phyloP scores from a whole-genome alignment of 192 early-diverging fungal species.

The Chytriomyces sp. region DNA sequence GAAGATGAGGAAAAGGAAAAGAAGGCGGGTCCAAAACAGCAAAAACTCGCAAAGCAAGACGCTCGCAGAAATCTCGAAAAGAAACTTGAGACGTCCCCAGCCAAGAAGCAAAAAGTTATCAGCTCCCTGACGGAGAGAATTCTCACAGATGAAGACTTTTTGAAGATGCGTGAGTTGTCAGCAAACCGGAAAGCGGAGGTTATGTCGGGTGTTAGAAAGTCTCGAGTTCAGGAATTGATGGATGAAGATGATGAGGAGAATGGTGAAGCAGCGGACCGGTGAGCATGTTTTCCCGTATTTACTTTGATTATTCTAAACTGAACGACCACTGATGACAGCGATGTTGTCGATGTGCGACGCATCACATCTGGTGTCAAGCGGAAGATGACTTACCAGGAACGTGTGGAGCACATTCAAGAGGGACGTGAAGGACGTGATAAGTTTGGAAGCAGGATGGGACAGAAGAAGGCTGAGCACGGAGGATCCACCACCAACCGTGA shows the following conservation, averaged over 20 bases:
- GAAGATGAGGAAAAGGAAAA: constrained; percentile 56
- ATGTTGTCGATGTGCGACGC: constrained; percentile 50
- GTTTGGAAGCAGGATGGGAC: constrained; percentile 84
- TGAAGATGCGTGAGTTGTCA: constrained; percentile 77
- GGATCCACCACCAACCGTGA: constrained; percentile 86
- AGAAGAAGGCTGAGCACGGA: constrained; percentile 66
- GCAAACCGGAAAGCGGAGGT: constrained; percentile 65
- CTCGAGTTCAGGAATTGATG: constrained; percentile 35
- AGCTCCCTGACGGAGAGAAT: constrained; percentile 54
- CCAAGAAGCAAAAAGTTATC: constrained; percentile 46
- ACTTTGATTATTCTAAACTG: background rate
- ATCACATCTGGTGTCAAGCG: constrained; percentile 69
- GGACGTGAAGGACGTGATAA: constrained; percentile 91
- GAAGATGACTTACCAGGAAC: constrained; percentile 91
- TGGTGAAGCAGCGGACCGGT: constrained; percentile 39
- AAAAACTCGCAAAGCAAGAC: constrained; percentile 13
- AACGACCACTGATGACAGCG: constrained; percentile 18
- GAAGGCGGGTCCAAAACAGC: constrained; percentile 36
- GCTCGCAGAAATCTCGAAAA: constrained; percentile 20
- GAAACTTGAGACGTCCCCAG: constrained; percentile 31
- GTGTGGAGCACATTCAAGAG: constrained; percentile 83
- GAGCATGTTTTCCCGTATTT: background rate
- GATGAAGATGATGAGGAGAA: constrained; percentile 50
- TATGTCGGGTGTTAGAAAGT: constrained; percentile 45
- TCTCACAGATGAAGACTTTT: constrained; percentile 91